Evolutionary conservation across 371 early-diverging fungal genomes (phyloP), one percentile per base, ranked within the genome.

Genomic region (Rhizopus delemar): DNA sequence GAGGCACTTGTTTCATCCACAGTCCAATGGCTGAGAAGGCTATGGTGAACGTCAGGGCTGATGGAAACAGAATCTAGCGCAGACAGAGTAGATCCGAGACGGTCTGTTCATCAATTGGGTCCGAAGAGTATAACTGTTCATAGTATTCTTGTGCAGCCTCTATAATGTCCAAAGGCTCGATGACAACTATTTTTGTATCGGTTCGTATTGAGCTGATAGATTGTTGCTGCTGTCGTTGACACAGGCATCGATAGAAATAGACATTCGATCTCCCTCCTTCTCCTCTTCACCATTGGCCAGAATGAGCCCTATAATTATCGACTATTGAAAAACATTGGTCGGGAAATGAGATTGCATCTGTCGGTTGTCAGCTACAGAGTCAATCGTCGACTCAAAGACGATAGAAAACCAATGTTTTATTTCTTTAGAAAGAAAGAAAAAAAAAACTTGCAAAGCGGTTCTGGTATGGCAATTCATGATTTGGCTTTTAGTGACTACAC

Each of bases 201-300:
- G 59, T 12, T 9, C 29, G 43, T 1, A 74, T n/a, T 0, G 61
- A 31, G 9, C 53, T 46, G 12, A 70, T 66, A 0, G 58, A 51
- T 38, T 62, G 62, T 22, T 49, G 55, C 12, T 46, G 0, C 7
- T 55, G 49, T 0, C 70, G 57, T 12, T 48, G 12, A 41, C 53
- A 35, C 12, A 71, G 53, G 2, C 39, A 50, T 0, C 58, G 35
- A 43, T 60, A 71, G 51, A 75, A 75, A 45, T 70, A 69, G 8
- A 55, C 38, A 35, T 59, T 66, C 13, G 63, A 58, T 1, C 60
- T 48, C 51, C 71, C 76, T 0, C 76, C 72, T 32, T 66, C 9
- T 52, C 66, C 76, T 7, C 39, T 50, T 68, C 70, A 74, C 8
- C 67, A 60, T 2, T 62, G 60, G 22, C 53, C 22, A 22, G 22